Percentiles rank a stretch among this genome's conserved stretches.
phyloP scores from a whole-genome alignment of 2,329 filamentous ascomycete genomes.

The Exophiala xenobiotica region DNA sequence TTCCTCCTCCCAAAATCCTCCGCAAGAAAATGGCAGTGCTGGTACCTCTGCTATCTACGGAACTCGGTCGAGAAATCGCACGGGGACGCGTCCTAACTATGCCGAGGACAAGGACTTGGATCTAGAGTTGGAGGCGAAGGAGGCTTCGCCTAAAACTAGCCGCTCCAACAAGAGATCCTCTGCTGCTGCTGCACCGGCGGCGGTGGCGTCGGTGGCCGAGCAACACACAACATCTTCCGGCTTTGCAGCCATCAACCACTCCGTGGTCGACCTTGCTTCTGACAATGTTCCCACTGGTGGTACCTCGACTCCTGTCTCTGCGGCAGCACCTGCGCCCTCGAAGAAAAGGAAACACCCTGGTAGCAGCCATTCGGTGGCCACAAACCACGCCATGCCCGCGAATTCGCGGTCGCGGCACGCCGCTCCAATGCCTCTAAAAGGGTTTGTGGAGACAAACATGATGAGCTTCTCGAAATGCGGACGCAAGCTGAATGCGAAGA shows the following conservation, averaged over 20 bases:
- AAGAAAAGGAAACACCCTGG: slow-evolving; percentile 83
- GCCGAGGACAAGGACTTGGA: slow-evolving; percentile 91
- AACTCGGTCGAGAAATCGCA: slow-evolving; percentile 88
- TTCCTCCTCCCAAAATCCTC: slow-evolving; percentile 39
- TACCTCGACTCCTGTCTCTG: slow-evolving; percentile 50
- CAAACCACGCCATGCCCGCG: slow-evolving; percentile 36
- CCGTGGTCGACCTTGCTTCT: slow-evolving; percentile 1
- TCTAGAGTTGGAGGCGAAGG: slow-evolving; percentile 81
- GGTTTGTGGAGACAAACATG: slow-evolving; percentile 70
- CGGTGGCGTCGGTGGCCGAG: no score
- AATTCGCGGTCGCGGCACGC: slow-evolving; percentile 35
- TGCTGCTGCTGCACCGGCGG: no score
- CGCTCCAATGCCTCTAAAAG: slow-evolving; percentile 31
- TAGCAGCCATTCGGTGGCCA: slow-evolving; percentile 37
- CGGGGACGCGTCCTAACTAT: slow-evolving; percentile 83
- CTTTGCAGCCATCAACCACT: slow-evolving; percentile 19
- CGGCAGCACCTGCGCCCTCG: slow-evolving; percentile 51
- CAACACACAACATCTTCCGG: slow-evolving; percentile 8
- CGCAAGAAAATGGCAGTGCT: slow-evolving; percentile 39
- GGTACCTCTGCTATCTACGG: slow-evolving; percentile 72
- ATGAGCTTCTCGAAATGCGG: slow-evolving; percentile 77
- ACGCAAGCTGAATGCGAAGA: slow-evolving; percentile 64
- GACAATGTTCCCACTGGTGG: slow-evolving; percentile 4
- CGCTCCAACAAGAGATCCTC: slow-evolving; percentile 28
- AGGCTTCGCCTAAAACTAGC: slow-evolving; percentile 48